These are phyloP conservation scores for Aspergillus costaricaensis DNA, from an alignment of 2,329 filamentous ascomycete genomes.

Conservation along the genomic window DNA sequence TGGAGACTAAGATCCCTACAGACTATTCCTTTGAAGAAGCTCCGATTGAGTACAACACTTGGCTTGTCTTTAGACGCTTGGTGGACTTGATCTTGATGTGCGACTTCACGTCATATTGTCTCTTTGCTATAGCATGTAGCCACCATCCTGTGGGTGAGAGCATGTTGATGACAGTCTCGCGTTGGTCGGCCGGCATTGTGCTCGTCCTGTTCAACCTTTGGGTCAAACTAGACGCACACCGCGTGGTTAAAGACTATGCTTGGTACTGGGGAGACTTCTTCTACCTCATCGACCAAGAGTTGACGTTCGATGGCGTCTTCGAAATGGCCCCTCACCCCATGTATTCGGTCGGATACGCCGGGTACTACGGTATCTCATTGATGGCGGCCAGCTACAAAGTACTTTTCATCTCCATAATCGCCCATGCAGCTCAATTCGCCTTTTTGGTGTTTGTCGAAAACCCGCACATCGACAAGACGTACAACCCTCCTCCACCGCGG, in stretches of 20 bases:
- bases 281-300: constrained; percentile 94
- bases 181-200: constrained; percentile 76
- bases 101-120: constrained; percentile 94
- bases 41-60: constrained; percentile 97
- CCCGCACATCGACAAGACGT: constrained; percentile 96
- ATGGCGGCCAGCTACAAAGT: constrained; percentile 98
- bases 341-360: constrained; percentile 97
- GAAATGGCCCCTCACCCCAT: constrained; percentile 99
- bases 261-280: constrained; percentile 99
- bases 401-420: constrained; percentile 92
- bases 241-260: constrained; percentile 97
- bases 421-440: constrained; percentile 89
- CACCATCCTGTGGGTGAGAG: constrained; percentile 73
- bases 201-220: constrained; percentile 94
- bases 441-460: constrained; percentile 93
- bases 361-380: constrained; percentile 97
- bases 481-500: constrained; percentile 80
- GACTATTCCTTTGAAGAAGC: constrained; percentile 94
- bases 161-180: constrained; percentile 65
- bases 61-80: constrained; percentile 91
- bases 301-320: constrained; percentile 98
- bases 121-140: constrained; percentile 89
- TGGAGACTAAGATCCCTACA: constrained; percentile 90
- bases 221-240: constrained; percentile 97
- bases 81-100: constrained; percentile 98